Base-by-base conservation (phyloP, 495 filamentous ascomycete species). In the Daldinia bambusicola region DNA sequence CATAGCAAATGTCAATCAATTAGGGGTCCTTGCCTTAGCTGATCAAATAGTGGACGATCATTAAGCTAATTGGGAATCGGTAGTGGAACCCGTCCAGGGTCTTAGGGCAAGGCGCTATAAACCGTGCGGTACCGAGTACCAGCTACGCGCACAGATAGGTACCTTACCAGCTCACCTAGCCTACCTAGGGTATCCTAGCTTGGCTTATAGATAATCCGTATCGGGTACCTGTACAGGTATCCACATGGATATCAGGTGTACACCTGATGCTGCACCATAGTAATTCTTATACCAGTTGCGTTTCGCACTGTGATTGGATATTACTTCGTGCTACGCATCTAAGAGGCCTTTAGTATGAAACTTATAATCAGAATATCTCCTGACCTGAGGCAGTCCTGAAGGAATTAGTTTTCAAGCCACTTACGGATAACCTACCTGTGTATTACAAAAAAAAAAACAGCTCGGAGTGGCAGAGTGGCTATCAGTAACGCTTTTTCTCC, bases 31-130 rank as follows among this genome's bases (percentile, higher is more conserved):
- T 66, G 48, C 34, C 20, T 40, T 63, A 63, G 60, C 14, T 36
- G 61, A 66, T 56, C 62, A 61, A 60, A 70, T 61, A 20, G 52
- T 32, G 18, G 38, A 34, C 18, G 67, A 61, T 70, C 67, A 37
- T 45, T 53, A 37, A 51, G 45, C 58, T 68, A 62, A 61, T 20
- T 59, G 34, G 38, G 48, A 55, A 53, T 57, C 32, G 55, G 65
- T 56, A 62, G 68, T 66, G 68, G 68, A 22, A 45, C n/a, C 16
- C 16, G 51, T 32, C 43, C 53, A 55, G 67, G 48, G 9, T 16
- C 36, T 40, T 53, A 32, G 50, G 30, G 22, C 48, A 64, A 37
- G 58, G 36, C 67, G 56, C 61, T 57, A 12, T 22, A 16, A 10
- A 45, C 4, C 20, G 18, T 20, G 10, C 9, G 43, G 8, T 48